Conservation (phyloP, 345 rosid genomes). For the Hibiscus mutabilis region DNA sequence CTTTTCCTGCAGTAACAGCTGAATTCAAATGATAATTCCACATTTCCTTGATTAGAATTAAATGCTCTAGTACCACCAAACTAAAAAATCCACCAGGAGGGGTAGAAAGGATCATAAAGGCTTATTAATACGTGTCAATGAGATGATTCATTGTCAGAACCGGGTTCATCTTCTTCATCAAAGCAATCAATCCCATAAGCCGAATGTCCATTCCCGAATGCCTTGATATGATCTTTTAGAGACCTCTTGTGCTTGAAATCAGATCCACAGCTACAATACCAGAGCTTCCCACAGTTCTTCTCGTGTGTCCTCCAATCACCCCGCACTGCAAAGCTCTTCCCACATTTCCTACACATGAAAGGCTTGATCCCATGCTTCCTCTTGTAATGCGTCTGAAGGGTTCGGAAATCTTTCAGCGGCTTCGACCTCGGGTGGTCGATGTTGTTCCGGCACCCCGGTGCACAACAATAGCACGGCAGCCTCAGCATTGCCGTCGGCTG, state of each 20-base stretch:
- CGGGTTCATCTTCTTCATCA: neutral
- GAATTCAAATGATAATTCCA: neutral
- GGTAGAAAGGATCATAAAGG: neutral
- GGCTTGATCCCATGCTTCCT: neutral
- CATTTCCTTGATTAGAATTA: neutral
- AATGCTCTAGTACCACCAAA: neutral
- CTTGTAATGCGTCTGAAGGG: neutral
- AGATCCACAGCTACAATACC: neutral
- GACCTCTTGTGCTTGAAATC: neutral
- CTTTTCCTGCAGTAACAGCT: neutral
- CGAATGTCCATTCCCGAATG: neutral
- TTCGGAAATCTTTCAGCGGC: neutral
- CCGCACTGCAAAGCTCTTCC: neutral
- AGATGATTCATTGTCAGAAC: neutral
- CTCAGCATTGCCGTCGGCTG: neutral
- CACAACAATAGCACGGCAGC: neutral
- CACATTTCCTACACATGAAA: neutral
- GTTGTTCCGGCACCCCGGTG: neutral
- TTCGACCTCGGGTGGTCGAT: neutral
- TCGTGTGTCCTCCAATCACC: neutral
- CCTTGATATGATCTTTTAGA: neutral
- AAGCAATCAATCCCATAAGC: neutral
- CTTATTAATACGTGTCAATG: neutral
- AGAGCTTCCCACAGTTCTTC: neutral
- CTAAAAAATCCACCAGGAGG: neutral